Evolutionary conservation across 108 stramenopile species (phyloP), one percentile per base, ranked within the genome.

Genomic region (Nitzschia sp.): DNA sequence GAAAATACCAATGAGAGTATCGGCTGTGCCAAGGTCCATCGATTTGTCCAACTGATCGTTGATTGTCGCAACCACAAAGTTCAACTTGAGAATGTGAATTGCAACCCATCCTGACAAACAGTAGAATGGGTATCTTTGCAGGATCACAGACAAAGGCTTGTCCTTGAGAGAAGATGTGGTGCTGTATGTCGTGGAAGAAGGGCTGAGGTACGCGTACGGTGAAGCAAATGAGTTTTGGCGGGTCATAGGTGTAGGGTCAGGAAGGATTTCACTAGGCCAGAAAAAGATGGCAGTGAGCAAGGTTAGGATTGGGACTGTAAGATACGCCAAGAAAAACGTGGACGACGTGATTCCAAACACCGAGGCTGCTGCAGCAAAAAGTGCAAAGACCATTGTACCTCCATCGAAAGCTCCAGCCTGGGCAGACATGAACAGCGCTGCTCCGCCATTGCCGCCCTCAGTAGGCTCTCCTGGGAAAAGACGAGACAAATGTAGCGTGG

Each of bases 351-450:
- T 17, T 6, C 65, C 56, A 41, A 51, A 41, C 11, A 39, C 15
- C 38, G 34, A 19, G 38, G n/a, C 12, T 9, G 59, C 34, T 7
- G 56, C 24, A 34, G 21, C 10, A 10, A 51, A 38, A 12, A 71
- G 20, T 46, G 77, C 77, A 56, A 78, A 78, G 0, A 78, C 57
- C 20, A 57, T 41, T 6, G 77, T 73, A 20, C 77, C 77, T 8
- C 65, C 77, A 63, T 78, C 77, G 59, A 78, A 78, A 3, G 77
- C 77, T 8, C 63, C 77, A 15, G 77, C 77, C 25, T 78, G 77
- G 24, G 59, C 51, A 20, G 65, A 67, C 77, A 78, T 78, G 77
- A 50, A 69, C 7, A 76, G 7, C 10, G 62, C 75, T 24, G 51
- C 75, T 7, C 59, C 73, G 7, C 65, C 67, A 44, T 34, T 66